Conservation (phyloP, 176 grass and related monocot genomes). For the Paspalum vaginatum region DNA sequence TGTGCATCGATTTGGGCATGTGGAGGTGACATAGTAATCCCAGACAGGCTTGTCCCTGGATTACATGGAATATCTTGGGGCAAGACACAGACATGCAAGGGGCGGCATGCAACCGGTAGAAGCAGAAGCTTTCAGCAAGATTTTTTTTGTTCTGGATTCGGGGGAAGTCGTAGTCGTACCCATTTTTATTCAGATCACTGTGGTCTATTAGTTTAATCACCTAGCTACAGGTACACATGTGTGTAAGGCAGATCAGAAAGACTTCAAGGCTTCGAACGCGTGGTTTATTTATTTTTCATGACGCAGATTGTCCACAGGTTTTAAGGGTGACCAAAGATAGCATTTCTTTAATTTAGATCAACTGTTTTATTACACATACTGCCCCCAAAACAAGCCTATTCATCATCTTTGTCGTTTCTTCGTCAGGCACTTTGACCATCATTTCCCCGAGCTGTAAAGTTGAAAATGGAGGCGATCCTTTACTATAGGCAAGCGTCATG, state of each 20-base stretch:
- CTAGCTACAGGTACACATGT: slow-evolving; percentile 13
- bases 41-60: slow-evolving; percentile 64
- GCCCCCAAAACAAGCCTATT: neutral
- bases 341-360: neutral
- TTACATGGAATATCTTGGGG: slow-evolving; percentile 90
- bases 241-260: neutral
- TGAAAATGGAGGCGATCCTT: neutral
- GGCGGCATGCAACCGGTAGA: slow-evolving; percentile 35
- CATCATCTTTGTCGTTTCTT: neutral
- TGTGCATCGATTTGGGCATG: slow-evolving; percentile 58
- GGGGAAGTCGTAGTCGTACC: neutral
- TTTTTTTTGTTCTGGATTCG: slow-evolving; percentile 25
- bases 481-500: neutral
- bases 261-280: neutral
- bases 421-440: neutral
- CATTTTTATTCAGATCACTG: slow-evolving; percentile 24
- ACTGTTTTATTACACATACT: neutral
- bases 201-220: slow-evolving; percentile 42
- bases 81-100: slow-evolving; percentile 48
- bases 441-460: neutral
- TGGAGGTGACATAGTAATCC: slow-evolving; percentile 69
- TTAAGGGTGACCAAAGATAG: neutral
- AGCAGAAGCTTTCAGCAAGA: slow-evolving; percentile 52
- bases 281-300: neutral
- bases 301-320: neutral